Conservation (phyloP, 225 moss, liverwort and hornwort species). For the Marchantia polymorpha region DNA sequence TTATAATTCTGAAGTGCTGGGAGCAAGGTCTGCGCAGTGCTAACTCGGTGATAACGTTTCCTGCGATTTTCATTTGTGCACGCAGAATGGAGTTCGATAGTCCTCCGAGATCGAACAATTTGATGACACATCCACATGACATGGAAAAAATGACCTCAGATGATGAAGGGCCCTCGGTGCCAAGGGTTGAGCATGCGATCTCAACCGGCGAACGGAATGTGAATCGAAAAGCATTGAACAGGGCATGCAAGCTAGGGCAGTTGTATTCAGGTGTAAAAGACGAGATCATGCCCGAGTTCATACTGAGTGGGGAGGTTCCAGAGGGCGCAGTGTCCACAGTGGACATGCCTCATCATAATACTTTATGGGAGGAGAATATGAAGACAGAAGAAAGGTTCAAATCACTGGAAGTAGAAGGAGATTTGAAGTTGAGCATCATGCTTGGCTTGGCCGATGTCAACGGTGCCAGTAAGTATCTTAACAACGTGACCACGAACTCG, state of each 20-base stretch:
- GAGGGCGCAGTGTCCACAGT: background rate
- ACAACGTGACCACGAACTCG: conserved; percentile 14
- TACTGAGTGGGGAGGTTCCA: conserved; percentile 14
- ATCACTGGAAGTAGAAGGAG: conserved; percentile 22
- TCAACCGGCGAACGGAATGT: conserved; percentile 3
- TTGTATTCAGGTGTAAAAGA: conserved; percentile 20
- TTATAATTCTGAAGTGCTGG: too few species aligned
- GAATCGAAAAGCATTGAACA: conserved; percentile 18
- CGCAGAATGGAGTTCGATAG: conserved; percentile 8
- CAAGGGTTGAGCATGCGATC: background rate
- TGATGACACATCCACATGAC: background rate
- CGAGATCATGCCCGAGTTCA: conserved; percentile 16
- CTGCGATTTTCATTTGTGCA: background rate
- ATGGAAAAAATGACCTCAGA: background rate
- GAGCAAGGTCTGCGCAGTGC: background rate
- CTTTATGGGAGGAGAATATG: conserved; percentile 14
- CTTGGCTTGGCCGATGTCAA: conserved; percentile 9
- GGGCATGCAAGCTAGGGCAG: conserved; percentile 20
- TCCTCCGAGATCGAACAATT: background rate
- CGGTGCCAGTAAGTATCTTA: conserved; percentile 18
- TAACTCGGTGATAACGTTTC: background rate
- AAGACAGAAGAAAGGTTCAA: conserved; percentile 14
- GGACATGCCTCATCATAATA: conserved; percentile 10
- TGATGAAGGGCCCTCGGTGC: background rate
- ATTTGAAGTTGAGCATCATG: conserved; percentile 20